Evolutionary conservation across 805 yeast species (phyloP), one percentile per base, ranked within the genome.

Genomic region (Candida railenensis): DNA sequence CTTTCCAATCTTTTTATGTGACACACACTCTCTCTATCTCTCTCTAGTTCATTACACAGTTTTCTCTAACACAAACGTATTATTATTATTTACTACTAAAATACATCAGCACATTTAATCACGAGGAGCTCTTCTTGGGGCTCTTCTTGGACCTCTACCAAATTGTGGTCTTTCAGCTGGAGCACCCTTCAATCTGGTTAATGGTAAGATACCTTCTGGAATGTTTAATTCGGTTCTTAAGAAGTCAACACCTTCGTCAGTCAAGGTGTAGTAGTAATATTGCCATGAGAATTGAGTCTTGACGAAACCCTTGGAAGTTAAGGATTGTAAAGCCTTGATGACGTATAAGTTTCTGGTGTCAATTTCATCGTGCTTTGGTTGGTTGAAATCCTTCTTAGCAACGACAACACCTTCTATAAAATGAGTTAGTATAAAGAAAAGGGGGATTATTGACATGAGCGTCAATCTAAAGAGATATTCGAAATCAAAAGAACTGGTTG

Each of bases 201-300:
- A 85, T 73, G 99, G 99, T 77, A 90, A 92, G 76, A 94, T 87
- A 80, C 90, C 96, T 78, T 88, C 96, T 80, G 99, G 99, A 69
- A 94, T 84, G 86, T 91, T 90, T 77, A 94, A 87, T 89, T 90
- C 94, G 74, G 89, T 90, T 82, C 97, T 88, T 73, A 94, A 87
- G 87, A 81, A 94, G 73, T 90, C 96, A 61, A 94, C 92, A 86
- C 99, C 99, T 80, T 89, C 97, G 74, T 94, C 98, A 74, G 98
- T 94, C 74, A 94, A 87, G 83, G 99, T 89, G 95, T 94, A 94
- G 96, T 94, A 94, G 83, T 94, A 94, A 85, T 89, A 89, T 85
- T 91, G 97, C 99, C 99, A 94, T 71, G 98, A 92, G 87, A 92
- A 94, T 81, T 90, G 98, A 67, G 99, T 94, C 89, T 92, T 90